These are phyloP conservation scores for Penicillium sp. DNA, from an alignment of 2,329 filamentous ascomycete genomes.

Conservation along the genomic window DNA sequence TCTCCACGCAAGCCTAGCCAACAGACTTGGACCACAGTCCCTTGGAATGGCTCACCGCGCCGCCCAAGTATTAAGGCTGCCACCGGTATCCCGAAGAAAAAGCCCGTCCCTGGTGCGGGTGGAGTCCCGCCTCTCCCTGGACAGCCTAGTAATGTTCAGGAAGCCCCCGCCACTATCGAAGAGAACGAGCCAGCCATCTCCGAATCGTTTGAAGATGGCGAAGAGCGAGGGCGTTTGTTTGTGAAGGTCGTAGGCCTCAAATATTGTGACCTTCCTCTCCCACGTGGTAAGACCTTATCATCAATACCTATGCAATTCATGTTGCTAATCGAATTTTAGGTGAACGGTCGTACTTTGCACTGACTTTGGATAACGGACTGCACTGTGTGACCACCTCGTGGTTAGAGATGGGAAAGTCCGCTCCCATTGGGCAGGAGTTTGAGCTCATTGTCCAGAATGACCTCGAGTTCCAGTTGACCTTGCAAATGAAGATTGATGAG, in stretches of 20 bases:
- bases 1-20: slow-evolving; percentile 78
- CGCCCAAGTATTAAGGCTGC: slow-evolving; percentile 63
- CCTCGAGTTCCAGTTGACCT: slow-evolving; percentile 95
- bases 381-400: slow-evolving; percentile 97
- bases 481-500: slow-evolving; percentile 91
- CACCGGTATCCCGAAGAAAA: slow-evolving; percentile 61
- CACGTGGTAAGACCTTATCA: slow-evolving; percentile 67
- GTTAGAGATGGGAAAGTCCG: slow-evolving; percentile 86
- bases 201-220: slow-evolving; percentile 69
- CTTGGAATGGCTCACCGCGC: slow-evolving; percentile 83
- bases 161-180: slow-evolving; percentile 61
- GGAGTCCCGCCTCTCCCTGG: slow-evolving; percentile 81
- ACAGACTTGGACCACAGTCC: slow-evolving; percentile 94
- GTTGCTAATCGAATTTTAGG: slow-evolving; percentile 52
- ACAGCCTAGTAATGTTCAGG: slow-evolving; percentile 74
- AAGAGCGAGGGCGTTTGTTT: slow-evolving; percentile 86
- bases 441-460: slow-evolving; percentile 96
- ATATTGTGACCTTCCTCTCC: slow-evolving; percentile 81
- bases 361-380: slow-evolving; percentile 96
- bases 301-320: neutral
- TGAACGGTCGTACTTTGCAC: slow-evolving; percentile 88
- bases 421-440: slow-evolving; percentile 96
- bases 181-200: slow-evolving; percentile 67
- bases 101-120: slow-evolving; percentile 63
- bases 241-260: slow-evolving; percentile 99